These are phyloP conservation scores for Picocystis sp. DNA, from an alignment of 163 green algal species.

Conservation along the genomic window DNA sequence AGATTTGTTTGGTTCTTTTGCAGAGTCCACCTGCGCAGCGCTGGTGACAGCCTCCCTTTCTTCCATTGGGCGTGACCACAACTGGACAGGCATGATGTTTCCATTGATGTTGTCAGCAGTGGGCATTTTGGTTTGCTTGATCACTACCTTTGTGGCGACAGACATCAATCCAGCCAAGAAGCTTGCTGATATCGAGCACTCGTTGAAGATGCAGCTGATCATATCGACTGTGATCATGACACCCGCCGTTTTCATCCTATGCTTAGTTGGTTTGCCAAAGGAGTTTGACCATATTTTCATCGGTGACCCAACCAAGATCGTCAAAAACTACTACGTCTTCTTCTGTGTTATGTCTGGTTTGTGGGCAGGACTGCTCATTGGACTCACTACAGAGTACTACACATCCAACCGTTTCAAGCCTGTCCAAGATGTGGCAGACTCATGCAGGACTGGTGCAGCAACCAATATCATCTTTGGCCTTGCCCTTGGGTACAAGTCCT, in stretches of 20 bases:
- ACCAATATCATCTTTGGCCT: conserved; percentile 99
- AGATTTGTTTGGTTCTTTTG: conserved; percentile 97
- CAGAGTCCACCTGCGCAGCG: conserved; percentile 78
- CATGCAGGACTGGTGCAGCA: conserved; percentile 86
- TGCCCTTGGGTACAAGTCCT: conserved; percentile 94
- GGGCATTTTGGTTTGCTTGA: conserved; percentile 88
- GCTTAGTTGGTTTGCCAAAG: conserved; percentile 14
- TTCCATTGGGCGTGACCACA: conserved; percentile 44
- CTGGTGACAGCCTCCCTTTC: conserved; percentile 80
- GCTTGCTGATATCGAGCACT: conserved; percentile 75
- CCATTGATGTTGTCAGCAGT: conserved; percentile 71
- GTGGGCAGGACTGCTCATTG: conserved; percentile 91
- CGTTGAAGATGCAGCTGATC: conserved; percentile 92
- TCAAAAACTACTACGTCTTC: conserved; percentile 75
- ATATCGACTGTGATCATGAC: conserved; percentile 89
- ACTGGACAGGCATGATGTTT: conserved; percentile 78
- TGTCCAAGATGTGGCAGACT: conserved; percentile 75
- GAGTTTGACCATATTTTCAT: conserved; percentile 20
- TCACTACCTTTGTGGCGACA: conserved; percentile 86
- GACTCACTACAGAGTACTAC: conserved; percentile 96
- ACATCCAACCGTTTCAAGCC: conserved; percentile 88
- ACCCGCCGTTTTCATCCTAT: conserved; percentile 37
- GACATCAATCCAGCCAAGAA: conserved; percentile 58
- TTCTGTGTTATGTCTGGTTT: conserved; percentile 78
- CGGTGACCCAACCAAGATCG: conserved; percentile 6